Evolutionary conservation across 192 early-diverging fungal species (phyloP).

Genomic region (Coemansia guatemalensis): DNA sequence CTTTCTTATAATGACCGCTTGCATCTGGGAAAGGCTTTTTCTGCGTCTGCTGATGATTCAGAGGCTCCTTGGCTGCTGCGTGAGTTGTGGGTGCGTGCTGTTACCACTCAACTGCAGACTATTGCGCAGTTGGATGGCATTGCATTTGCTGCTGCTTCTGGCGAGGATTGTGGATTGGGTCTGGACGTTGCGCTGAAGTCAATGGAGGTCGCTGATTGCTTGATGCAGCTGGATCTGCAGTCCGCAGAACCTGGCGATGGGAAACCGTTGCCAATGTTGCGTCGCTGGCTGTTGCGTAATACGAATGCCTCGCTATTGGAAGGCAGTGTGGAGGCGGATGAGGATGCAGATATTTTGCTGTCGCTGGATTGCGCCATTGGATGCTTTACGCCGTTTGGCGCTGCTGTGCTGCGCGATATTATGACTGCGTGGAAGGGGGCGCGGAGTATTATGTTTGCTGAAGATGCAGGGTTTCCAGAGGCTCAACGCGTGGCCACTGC

Average conservation of each 20-base stretch:
- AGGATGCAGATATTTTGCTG: neutral
- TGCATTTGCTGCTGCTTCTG: neutral
- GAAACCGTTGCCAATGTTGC: neutral
- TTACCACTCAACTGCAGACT: neutral
- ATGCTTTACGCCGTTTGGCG: neutral
- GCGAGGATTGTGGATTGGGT: neutral
- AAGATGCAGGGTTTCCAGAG: neutral
- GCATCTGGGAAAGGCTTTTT: neutral
- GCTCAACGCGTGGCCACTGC: neutral
- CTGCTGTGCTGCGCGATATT: neutral
- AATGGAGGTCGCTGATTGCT: neutral
- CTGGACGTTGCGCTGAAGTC: neutral
- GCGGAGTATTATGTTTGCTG: neutral
- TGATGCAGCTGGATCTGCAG: neutral
- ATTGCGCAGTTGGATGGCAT: neutral
- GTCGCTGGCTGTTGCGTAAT: neutral
- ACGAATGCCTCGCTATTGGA: neutral
- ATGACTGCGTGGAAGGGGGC: neutral
- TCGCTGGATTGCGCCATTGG: neutral
- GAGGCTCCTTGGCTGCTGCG: neutral
- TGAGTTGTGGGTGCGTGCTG: neutral
- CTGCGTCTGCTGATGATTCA: neutral
- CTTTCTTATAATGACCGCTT: neutral
- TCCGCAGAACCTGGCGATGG: neutral
- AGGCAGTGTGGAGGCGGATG: neutral